These are phyloP conservation scores for Camellia granthamiana DNA, from an alignment of 148 eudicot genomes.

Conservation along the genomic window DNA sequence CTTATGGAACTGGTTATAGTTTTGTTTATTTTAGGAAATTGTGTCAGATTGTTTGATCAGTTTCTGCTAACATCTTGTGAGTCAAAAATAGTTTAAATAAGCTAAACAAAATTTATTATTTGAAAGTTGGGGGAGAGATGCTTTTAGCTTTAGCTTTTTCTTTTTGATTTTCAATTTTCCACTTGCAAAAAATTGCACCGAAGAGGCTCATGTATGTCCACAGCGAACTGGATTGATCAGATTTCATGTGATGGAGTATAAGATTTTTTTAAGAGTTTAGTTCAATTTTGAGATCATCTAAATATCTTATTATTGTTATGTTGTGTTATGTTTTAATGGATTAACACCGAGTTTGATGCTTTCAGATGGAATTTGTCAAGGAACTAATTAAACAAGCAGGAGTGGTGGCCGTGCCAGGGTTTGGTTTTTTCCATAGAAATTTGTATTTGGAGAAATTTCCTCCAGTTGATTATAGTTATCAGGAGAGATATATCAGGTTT, in stretches of 20 bases:
- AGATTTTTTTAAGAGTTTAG: too few relatives aligned
- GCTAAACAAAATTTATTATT: too few relatives aligned
- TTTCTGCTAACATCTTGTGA: too few relatives aligned
- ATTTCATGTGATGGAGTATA: neutral
- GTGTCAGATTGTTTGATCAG: too few relatives aligned
- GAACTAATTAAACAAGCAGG: slow-evolving; percentile 80
- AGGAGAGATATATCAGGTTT: slow-evolving; percentile 63
- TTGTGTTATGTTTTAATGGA: slow-evolving; percentile 1
- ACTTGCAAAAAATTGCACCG: too few relatives aligned
- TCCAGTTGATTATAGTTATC: slow-evolving; percentile 27
- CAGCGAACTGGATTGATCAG: neutral
- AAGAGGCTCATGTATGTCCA: neutral
- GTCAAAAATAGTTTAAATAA: too few relatives aligned
- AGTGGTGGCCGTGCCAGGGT: slow-evolving; percentile 89
- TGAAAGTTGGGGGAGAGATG: too few relatives aligned
- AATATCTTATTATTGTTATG: neutral
- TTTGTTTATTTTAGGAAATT: too few relatives aligned
- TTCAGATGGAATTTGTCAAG: slow-evolving; percentile 80
- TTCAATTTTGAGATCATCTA: too few relatives aligned
- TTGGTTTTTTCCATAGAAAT: slow-evolving; percentile 75
- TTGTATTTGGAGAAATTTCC: slow-evolving; percentile 17
- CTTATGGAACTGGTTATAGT: too few relatives aligned
- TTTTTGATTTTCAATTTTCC: too few relatives aligned
- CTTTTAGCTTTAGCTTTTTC: too few relatives aligned
- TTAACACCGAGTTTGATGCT: neutral